phyloP scores from a whole-genome alignment of 805 yeast genomes.

The Starmerella kuoi region DNA sequence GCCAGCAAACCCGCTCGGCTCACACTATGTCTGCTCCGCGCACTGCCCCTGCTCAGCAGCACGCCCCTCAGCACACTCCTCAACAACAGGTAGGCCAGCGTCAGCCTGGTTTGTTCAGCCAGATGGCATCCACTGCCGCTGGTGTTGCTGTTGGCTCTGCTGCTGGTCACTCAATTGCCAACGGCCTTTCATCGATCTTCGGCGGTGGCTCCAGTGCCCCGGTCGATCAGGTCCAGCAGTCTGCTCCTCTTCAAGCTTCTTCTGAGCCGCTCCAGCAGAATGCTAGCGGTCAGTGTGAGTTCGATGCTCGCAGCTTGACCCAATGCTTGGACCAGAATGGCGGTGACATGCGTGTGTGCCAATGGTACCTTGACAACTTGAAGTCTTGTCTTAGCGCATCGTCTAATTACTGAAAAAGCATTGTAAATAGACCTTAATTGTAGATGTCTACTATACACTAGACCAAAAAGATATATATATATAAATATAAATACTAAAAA shows the following conservation, averaged over 20 bases:
- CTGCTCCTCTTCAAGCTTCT: slow-evolving; percentile 32
- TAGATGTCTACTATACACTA: background rate
- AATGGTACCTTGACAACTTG: slow-evolving; percentile 90
- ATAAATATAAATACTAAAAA: background rate
- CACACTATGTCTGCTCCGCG: slow-evolving; percentile 44
- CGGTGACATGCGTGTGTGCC: slow-evolving; percentile 96
- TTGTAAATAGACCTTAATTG: background rate
- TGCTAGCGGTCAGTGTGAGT: slow-evolving; percentile 49
- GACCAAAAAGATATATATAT: too few species aligned
- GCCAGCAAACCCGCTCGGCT: slow-evolving; percentile 25
- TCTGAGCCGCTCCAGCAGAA: slow-evolving; percentile 24
- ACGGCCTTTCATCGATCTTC: slow-evolving; percentile 80
- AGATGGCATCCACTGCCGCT: slow-evolving; percentile 98
- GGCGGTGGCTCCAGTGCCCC: slow-evolving; percentile 59
- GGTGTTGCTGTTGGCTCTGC: slow-evolving; percentile 99
- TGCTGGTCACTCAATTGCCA: slow-evolving; percentile 92
- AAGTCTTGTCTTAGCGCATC: slow-evolving; percentile 94
- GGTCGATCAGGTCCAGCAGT: slow-evolving; percentile 35
- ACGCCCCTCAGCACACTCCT: slow-evolving; percentile 39
- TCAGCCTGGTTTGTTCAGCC: slow-evolving; percentile 79
- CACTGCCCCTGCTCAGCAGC: slow-evolving; percentile 37
- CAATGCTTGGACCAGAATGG: slow-evolving; percentile 86
- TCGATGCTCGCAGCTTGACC: slow-evolving; percentile 88
- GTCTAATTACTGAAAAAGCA: slow-evolving; percentile 40
- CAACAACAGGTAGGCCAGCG: slow-evolving; percentile 35